Percentiles rank a stretch among this genome's conserved stretches.
These are phyloP conservation scores for Plantago ovata DNA, from an alignment of 257 asterid genomes.

Conservation along the genomic window DNA sequence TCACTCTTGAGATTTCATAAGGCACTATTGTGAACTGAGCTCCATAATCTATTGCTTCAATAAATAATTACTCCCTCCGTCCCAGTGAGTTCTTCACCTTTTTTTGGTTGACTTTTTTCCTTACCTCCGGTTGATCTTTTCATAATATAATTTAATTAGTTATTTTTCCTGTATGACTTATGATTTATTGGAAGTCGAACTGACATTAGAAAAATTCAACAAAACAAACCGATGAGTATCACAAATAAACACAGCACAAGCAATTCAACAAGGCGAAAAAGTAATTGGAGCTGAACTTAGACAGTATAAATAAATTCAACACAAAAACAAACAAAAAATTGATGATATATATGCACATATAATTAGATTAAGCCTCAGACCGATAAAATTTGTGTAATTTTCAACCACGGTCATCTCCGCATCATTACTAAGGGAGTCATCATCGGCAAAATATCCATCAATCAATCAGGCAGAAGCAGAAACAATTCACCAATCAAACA, in stretches of 20 bases:
- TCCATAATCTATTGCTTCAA: too few relatives aligned
- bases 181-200: too few relatives aligned
- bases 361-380: slow-evolving; percentile 40
- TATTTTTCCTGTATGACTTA: too few relatives aligned
- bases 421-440: slow-evolving; percentile 35
- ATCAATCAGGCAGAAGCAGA: not conserved
- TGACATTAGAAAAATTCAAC: too few relatives aligned
- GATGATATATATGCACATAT: not conserved
- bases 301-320: not conserved
- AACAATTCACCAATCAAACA: not conserved
- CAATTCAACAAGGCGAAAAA: not conserved
- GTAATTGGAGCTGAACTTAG: not conserved
- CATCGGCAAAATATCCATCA: slow-evolving; percentile 24
- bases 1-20: too few relatives aligned
- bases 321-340: not conserved
- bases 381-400: slow-evolving; percentile 32
- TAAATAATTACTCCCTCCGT: too few relatives aligned
- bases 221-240: too few relatives aligned
- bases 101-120: too few relatives aligned
- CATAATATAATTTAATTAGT: too few relatives aligned
- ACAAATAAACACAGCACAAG: not conserved
- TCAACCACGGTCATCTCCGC: slow-evolving; percentile 32
- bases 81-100: too few relatives aligned
- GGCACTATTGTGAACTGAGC: too few relatives aligned
- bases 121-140: too few relatives aligned